A percentile compares a stretch with the other conserved stretches of the same genome.
Conservation (phyloP, 768 basidiomycete genomes). For the Tulasnella sp. region DNA sequence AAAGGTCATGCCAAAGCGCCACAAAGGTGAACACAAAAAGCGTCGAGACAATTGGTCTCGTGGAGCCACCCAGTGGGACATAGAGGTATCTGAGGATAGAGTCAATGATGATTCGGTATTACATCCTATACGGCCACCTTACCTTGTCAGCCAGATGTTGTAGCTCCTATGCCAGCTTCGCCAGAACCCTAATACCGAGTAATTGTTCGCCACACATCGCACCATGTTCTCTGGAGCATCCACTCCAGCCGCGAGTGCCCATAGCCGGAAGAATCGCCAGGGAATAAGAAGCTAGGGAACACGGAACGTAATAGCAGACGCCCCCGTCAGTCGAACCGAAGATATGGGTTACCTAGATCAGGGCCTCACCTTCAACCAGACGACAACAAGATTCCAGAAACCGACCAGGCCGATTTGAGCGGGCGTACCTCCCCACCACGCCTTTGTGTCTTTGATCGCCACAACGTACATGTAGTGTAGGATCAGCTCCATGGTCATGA, state of each 20-base stretch:
- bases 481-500: slow-evolving; percentile 82
- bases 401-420: slow-evolving; percentile 84
- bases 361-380: slow-evolving; percentile 84
- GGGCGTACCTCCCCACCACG: slow-evolving; percentile 70
- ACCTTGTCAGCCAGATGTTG: slow-evolving; percentile 92
- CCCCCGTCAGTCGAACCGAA: neutral
- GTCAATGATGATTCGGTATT: neutral
- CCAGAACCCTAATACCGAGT: slow-evolving; percentile 90
- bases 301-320: too few relatives aligned
- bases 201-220: slow-evolving; percentile 96
- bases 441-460: slow-evolving; percentile 82
- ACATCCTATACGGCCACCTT: slow-evolving; percentile 18
- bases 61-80: slow-evolving; percentile 75
- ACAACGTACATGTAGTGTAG: slow-evolving; percentile 95
- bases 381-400: slow-evolving; percentile 92
- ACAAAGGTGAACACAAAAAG: slow-evolving; percentile 88
- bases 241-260: slow-evolving; percentile 79
- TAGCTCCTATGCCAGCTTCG: slow-evolving; percentile 93
- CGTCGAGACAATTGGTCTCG: slow-evolving; percentile 49
- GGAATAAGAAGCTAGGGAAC: slow-evolving; percentile 69
- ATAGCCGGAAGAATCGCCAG: slow-evolving; percentile 94
- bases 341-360: neutral
- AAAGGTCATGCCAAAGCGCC: slow-evolving; percentile 94
- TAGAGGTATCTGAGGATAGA: slow-evolving; percentile 69
- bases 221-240: slow-evolving; percentile 99